Evolutionary conservation across 208 protist species (phyloP).

Genomic region (Crithidia bombi): DNA sequence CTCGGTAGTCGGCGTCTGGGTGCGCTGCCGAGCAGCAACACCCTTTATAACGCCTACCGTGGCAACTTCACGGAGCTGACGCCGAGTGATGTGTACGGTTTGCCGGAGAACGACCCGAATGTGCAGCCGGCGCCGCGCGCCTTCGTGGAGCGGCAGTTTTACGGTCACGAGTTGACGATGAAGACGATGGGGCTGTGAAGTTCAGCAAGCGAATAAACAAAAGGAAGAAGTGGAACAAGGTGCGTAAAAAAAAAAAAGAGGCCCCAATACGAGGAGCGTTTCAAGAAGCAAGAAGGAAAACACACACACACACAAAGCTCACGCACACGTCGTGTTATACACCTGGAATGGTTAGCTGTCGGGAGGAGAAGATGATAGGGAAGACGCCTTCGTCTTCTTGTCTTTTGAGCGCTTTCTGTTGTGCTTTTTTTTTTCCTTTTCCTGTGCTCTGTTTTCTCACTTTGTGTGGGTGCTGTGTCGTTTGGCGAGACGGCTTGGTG

Average conservation of each 20-base stretch:
- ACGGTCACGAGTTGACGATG: constrained; percentile 87
- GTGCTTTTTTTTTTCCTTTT: no score
- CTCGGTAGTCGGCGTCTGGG: constrained; percentile 72
- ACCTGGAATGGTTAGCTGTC: no score
- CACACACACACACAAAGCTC: no score
- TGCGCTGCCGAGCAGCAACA: constrained; percentile 69
- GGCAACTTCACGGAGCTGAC: constrained; percentile 74
- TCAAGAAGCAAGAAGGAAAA: no score
- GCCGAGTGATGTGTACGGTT: constrained; percentile 74
- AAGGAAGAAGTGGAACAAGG: neutral
- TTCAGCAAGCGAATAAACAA: no score
- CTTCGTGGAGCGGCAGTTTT: constrained; percentile 72
- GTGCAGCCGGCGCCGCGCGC: constrained; percentile 86
- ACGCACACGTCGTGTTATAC: no score
- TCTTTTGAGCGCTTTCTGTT: no score
- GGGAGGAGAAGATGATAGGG: no score
- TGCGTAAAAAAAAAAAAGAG: neutral
- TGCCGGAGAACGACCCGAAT: constrained; percentile 82
- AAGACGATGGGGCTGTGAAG: constrained; percentile 76
- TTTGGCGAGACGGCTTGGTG: no score
- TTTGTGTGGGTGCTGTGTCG: neutral
- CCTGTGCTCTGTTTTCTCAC: no score
- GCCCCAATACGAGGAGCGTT: no score
- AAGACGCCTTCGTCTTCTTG: no score
- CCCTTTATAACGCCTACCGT: constrained; percentile 84